These are phyloP conservation scores for Diaporthe humulicola DNA, from an alignment of 2,329 filamentous ascomycete species.

Conservation along the genomic window DNA sequence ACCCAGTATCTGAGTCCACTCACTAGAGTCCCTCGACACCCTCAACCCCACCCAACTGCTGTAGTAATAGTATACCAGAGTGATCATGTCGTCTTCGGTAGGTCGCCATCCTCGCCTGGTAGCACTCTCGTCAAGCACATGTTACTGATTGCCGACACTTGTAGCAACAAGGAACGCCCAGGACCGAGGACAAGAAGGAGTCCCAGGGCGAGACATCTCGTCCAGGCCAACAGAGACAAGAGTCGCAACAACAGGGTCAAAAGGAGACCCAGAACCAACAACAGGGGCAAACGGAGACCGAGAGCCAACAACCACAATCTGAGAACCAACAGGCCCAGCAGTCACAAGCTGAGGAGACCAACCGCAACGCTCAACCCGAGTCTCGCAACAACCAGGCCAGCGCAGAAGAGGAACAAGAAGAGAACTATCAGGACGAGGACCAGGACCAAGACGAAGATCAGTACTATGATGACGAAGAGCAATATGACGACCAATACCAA, in stretches of 20 bases:
- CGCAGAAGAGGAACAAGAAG: slow-evolving; percentile 36
- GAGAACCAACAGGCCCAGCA: slow-evolving; percentile 19
- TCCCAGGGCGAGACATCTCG: slow-evolving; percentile 19
- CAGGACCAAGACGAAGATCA: slow-evolving; percentile 33
- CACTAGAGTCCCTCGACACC: slow-evolving; percentile 16
- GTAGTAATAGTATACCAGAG: slow-evolving; percentile 9
- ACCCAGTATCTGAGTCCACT: slow-evolving; percentile 1
- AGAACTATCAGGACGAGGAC: slow-evolving; percentile 31
- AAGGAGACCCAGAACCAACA: not conserved
- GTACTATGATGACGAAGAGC: slow-evolving; percentile 39
- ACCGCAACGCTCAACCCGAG: slow-evolving; percentile 8
- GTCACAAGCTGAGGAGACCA: slow-evolving; percentile 26
- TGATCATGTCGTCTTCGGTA: slow-evolving; percentile 40
- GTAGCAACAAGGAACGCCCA: slow-evolving; percentile 37
- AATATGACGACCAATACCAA: slow-evolving; percentile 28
- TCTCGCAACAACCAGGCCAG: slow-evolving; percentile 33
- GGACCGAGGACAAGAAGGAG: slow-evolving; percentile 35
- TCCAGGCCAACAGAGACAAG: slow-evolving; percentile 33
- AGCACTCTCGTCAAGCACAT: not conserved
- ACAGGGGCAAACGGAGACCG: not conserved
- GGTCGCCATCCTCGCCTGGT: not conserved
- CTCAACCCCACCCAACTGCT: not conserved
- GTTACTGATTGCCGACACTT: slow-evolving; percentile 22
- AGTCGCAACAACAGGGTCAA: slow-evolving; percentile 28
- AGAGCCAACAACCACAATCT: not conserved